A percentile compares a stretch with the other conserved stretches of the same genome.
Evolutionary conservation across 306 rosid species (phyloP).

Genomic region (Alnus glutinosa): DNA sequence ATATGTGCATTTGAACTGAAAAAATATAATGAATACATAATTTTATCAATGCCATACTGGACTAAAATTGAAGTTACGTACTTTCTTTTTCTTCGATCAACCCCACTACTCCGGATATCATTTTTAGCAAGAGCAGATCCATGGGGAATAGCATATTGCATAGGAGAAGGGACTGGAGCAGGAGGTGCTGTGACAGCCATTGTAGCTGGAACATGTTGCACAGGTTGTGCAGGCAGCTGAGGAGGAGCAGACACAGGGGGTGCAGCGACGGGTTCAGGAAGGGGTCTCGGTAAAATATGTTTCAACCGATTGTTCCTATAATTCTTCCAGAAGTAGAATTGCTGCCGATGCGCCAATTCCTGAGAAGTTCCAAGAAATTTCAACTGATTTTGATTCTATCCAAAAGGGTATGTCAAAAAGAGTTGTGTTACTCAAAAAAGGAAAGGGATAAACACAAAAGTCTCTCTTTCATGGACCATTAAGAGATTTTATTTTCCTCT

Average conservation of each 20-base stretch:
- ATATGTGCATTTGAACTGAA: neutral
- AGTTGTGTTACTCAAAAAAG: neutral
- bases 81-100: conserved; percentile 91
- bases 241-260: conserved; percentile 51
- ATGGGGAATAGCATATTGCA: conserved; percentile 68
- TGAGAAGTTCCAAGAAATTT: conserved; percentile 26
- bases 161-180: conserved; percentile 65
- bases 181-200: conserved; percentile 49
- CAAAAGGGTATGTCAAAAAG: neutral
- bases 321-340: conserved; percentile 97
- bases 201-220: conserved; percentile 62
- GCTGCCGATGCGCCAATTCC: conserved; percentile 97
- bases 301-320: conserved; percentile 86
- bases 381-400: neutral
- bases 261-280: conserved; percentile 68
- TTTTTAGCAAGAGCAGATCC: conserved; percentile 62
- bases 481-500: neutral
- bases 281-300: conserved; percentile 82
- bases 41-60: neutral
- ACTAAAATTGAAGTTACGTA: conserved; percentile 17
- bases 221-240: conserved; percentile 48
- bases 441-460: neutral
- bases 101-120: conserved; percentile 68
- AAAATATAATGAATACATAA: neutral
- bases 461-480: neutral